Conservation (phyloP, 2,329 filamentous ascomycete species). For the Neopestalotiopsis rosae region DNA sequence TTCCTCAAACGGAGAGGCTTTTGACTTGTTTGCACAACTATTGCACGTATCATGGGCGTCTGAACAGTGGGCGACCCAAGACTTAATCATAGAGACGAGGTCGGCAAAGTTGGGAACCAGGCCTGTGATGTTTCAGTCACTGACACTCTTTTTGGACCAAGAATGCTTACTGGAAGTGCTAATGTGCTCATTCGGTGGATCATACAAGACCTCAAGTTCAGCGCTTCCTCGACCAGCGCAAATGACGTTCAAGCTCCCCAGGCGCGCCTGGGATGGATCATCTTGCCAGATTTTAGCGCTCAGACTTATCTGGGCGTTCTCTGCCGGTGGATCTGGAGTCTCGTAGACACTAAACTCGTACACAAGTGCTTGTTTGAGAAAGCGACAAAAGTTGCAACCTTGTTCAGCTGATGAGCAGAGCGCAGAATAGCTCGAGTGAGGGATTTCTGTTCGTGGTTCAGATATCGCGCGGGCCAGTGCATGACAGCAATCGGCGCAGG, state of each 20-base stretch:
- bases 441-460: background rate
- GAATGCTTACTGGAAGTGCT: background rate
- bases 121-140: background rate
- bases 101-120: background rate
- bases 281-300: background rate
- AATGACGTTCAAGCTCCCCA: background rate
- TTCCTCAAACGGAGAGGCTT: background rate
- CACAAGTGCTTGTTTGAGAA: background rate
- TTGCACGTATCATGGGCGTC: background rate
- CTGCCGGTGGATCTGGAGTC: background rate
- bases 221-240: background rate
- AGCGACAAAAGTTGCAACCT: background rate
- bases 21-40: background rate
- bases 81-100: background rate
- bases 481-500: background rate
- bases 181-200: background rate
- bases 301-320: background rate
- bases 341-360: constrained; percentile 3
- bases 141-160: background rate
- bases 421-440: background rate
- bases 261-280: background rate
- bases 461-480: background rate
- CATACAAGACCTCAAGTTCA: background rate
- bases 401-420: background rate
- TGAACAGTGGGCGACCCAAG: background rate